A percentile compares a stretch with the other conserved stretches of the same genome.
phyloP scores from a whole-genome alignment of 2,329 filamentous ascomycete species.

The Penicillium sp. region DNA sequence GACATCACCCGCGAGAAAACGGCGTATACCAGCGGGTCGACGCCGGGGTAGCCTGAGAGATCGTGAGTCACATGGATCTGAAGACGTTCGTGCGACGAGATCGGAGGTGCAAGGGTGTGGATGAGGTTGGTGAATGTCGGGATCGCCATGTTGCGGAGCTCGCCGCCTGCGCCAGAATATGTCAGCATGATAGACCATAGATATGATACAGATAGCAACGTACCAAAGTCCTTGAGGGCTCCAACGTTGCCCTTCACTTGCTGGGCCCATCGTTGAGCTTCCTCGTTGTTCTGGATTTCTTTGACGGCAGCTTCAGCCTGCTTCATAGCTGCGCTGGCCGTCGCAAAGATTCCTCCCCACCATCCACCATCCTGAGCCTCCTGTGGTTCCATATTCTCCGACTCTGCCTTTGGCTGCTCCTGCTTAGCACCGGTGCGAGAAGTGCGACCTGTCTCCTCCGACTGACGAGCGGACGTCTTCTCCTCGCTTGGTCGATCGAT shows the following conservation, averaged over 20 bases:
- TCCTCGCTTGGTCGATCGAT: slow-evolving; percentile 64
- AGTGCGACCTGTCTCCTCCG: slow-evolving; percentile 71
- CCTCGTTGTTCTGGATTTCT: slow-evolving; percentile 93
- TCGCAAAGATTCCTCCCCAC: slow-evolving; percentile 85
- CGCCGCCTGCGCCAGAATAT: slow-evolving; percentile 63
- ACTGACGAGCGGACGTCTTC: slow-evolving; percentile 62
- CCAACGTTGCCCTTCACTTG: slow-evolving; percentile 89
- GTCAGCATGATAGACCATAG: slow-evolving; percentile 1
- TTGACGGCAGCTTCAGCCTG: slow-evolving; percentile 90
- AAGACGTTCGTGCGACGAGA: slow-evolving; percentile 92
- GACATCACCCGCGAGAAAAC: slow-evolving; percentile 96
- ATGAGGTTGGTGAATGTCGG: slow-evolving; percentile 94
- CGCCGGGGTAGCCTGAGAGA: slow-evolving; percentile 86
- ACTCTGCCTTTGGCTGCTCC: slow-evolving; percentile 42
- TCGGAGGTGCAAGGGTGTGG: slow-evolving; percentile 91
- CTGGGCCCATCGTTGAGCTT: slow-evolving; percentile 93
- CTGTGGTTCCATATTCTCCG: slow-evolving; percentile 50
- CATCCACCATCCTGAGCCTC: slow-evolving; percentile 65
- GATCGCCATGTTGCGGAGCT: slow-evolving; percentile 79
- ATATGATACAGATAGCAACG: neutral
- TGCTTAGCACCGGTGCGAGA: slow-evolving; percentile 71
- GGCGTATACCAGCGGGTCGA: slow-evolving; percentile 86
- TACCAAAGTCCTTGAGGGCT: slow-evolving; percentile 72
- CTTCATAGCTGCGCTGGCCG: slow-evolving; percentile 71
- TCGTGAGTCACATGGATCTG: slow-evolving; percentile 98